phyloP scores from a whole-genome alignment of 1,284 basidiomycete genomes.

The Apiotrichum porosum region DNA sequence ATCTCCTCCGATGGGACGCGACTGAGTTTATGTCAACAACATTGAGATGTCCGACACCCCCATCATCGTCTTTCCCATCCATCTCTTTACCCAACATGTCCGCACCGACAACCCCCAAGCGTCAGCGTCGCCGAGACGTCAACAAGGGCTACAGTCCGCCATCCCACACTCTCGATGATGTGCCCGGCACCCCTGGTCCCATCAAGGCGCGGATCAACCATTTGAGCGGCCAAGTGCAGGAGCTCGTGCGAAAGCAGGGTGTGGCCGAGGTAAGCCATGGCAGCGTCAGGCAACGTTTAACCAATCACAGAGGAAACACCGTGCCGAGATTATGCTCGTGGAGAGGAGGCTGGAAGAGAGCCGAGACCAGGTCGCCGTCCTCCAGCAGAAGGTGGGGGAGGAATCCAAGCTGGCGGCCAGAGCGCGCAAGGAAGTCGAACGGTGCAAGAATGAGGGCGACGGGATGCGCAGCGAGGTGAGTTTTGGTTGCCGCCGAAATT shows the following conservation, averaged over 20 bases:
- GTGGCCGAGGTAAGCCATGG: slow-evolving; percentile 16
- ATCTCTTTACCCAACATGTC: not conserved
- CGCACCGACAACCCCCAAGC: slow-evolving; percentile 1
- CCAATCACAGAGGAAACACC: slow-evolving; percentile 19
- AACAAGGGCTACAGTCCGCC: not conserved
- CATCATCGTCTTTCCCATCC: not conserved
- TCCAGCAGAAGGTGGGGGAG: not conserved
- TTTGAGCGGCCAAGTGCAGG: slow-evolving; percentile 30
- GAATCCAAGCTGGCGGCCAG: slow-evolving; percentile 4
- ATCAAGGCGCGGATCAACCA: slow-evolving; percentile 30
- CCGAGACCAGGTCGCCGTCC: slow-evolving; percentile 1
- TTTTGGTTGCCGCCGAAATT: accelerated
- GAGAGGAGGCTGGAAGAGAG: slow-evolving; percentile 3
- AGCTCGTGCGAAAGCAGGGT: slow-evolving; percentile 36
- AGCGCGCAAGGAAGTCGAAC: slow-evolving; percentile 18
- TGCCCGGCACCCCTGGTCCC: slow-evolving; percentile 34
- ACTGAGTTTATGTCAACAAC: not conserved
- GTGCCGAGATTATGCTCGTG: slow-evolving; percentile 10
- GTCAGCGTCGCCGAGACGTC: not conserved
- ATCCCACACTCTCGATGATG: slow-evolving; percentile 1
- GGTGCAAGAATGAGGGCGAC: slow-evolving; percentile 23
- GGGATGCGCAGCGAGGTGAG: slow-evolving; percentile 39
- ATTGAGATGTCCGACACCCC: not conserved
- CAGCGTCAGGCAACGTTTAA: not conserved
- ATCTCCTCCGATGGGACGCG: too few species aligned